Evolutionary conservation across 768 basidiomycete genomes (phyloP).

Genomic region (Neoboletus subvelutipes): DNA sequence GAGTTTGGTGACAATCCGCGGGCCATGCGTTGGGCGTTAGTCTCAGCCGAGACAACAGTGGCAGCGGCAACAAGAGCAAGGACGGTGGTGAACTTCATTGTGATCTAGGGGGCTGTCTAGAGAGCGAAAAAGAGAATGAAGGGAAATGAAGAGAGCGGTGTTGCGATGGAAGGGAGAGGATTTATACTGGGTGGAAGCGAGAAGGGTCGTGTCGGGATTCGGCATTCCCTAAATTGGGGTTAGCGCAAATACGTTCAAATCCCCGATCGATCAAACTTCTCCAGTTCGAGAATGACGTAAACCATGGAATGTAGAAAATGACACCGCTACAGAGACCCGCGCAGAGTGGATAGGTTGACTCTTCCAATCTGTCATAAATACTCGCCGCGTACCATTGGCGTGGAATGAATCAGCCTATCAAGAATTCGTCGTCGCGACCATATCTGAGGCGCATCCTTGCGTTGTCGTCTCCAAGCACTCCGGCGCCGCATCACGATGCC

Average conservation of each 20-base stretch:
- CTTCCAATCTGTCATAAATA: no score
- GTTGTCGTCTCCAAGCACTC: background rate
- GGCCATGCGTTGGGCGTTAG: constrained; percentile 54
- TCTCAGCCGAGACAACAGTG: constrained; percentile 41
- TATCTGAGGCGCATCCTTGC: no score
- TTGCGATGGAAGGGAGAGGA: background rate
- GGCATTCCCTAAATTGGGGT: constrained; percentile 1
- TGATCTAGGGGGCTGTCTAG: constrained; percentile 1
- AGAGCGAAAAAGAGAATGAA: background rate
- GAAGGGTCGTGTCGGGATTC: constrained; percentile 19
- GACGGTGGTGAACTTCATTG: constrained; percentile 31
- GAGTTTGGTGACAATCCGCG: constrained; percentile 51
- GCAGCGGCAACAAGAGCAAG: constrained; percentile 40
- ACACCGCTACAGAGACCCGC: background rate
- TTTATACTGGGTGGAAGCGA: constrained; percentile 15
- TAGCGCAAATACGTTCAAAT: background rate
- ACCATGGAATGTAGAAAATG: background rate
- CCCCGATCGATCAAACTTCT: constrained; percentile 6
- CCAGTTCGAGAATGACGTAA: background rate
- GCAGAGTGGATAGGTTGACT: background rate
- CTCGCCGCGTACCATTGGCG: no score
- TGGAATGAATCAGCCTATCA: background rate
- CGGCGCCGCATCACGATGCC: background rate
- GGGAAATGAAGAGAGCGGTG: background rate
- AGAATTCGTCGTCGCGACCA: background rate